Conservation (phyloP, 768 basidiomycete genomes). For the Sarcodon sp. region DNA sequence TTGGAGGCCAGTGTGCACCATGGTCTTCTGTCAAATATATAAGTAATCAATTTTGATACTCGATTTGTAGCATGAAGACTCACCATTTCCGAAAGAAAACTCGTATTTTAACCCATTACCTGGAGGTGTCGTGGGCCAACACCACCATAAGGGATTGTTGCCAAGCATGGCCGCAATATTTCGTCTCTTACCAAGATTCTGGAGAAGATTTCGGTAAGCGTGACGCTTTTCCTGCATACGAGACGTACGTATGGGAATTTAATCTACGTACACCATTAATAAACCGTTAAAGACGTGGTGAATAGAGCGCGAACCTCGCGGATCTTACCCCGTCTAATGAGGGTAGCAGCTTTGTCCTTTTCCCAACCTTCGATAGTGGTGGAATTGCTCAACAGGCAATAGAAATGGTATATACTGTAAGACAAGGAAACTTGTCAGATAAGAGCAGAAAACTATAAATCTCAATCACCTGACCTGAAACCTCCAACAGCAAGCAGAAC, state of each 20-base stretch:
- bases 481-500: conserved; percentile 80
- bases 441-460: not conserved
- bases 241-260: conserved; percentile 79
- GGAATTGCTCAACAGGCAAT: conserved; percentile 60
- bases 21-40: conserved; percentile 17
- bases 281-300: not conserved
- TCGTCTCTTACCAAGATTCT: conserved; percentile 68
- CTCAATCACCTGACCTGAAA: conserved; percentile 52
- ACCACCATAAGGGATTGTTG: conserved; percentile 64
- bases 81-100: conserved; percentile 59
- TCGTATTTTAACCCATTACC: conserved; percentile 74
- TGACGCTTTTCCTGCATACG: too few species aligned
- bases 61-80: conserved; percentile 27
- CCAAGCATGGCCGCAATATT: conserved; percentile 80
- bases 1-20: conserved; percentile 58
- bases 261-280: conserved; percentile 29
- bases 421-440: conserved; percentile 8
- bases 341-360: conserved; percentile 84
- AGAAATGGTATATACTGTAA: conserved; percentile 76
- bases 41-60: conserved; percentile 4
- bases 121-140: conserved; percentile 54
- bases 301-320: conserved; percentile 38
- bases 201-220: not conserved
- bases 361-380: conserved; percentile 99
- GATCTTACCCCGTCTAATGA: conserved; percentile 79